Conservation (phyloP, 805 yeast species). For the Nakazawaea ambrosiae region DNA sequence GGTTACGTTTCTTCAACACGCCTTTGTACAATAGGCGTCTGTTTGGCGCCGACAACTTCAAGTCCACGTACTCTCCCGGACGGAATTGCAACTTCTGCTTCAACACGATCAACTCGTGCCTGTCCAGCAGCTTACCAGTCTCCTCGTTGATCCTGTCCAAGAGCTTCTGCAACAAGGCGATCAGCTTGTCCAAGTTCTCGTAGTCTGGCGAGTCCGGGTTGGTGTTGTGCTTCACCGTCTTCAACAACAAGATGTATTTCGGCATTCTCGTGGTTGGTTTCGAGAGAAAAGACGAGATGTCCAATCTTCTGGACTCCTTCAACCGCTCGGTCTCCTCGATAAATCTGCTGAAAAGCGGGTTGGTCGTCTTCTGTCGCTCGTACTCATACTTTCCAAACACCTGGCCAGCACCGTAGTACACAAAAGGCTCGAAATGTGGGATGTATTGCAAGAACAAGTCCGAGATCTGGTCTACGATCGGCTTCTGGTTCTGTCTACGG, state of each 20-base stretch:
- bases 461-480: conserved; percentile 80
- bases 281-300: conserved; percentile 85
- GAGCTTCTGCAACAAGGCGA: conserved; percentile 66
- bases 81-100: conserved; percentile 78
- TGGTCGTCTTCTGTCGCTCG: conserved; percentile 87
- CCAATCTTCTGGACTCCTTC: conserved; percentile 82
- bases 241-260: conserved; percentile 78
- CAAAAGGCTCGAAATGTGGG: conserved; percentile 86
- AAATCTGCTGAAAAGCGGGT: conserved; percentile 87
- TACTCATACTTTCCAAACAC: conserved; percentile 93
- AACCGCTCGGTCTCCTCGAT: conserved; percentile 84
- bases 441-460: conserved; percentile 82
- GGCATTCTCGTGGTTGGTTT: conserved; percentile 97
- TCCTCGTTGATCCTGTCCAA: conserved; percentile 77
- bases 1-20: conserved; percentile 64
- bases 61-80: conserved; percentile 78
- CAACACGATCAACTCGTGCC: conserved; percentile 81
- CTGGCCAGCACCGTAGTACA: conserved; percentile 89
- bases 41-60: conserved; percentile 76
- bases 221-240: conserved; percentile 78
- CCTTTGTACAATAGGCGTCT: conserved; percentile 77
- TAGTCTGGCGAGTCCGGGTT: conserved; percentile 69
- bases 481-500: conserved; percentile 77
- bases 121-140: conserved; percentile 89
- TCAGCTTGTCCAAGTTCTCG: conserved; percentile 61